Evolutionary conservation across 768 basidiomycete species (phyloP), one percentile per base, ranked within the genome.

Genomic region (Tricholoma bakamatsutake): DNA sequence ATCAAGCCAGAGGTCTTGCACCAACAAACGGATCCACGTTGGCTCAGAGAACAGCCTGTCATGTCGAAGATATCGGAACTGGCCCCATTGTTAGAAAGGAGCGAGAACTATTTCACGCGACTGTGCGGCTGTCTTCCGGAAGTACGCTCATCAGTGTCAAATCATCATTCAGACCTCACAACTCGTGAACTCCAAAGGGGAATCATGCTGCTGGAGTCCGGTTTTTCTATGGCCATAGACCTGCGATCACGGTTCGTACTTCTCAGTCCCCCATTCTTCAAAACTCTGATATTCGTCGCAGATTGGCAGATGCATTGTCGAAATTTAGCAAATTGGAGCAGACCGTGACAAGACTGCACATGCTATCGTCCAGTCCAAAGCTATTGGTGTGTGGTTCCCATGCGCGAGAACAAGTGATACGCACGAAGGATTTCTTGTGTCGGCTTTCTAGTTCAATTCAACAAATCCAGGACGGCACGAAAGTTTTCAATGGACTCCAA

Each of bases 121-220:
- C 71, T 95, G 8, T 76, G 79, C 31, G 79, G 79, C 7, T 70
- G 80, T 45, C 78, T 98, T 53, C 87, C 90, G 4, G 73, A 74
- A 5, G 73, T 98, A 28, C 77, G 90, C 45, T 72, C 73, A 5
- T 76, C 80, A 2, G 72, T 93, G 24, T 73, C 80, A 6, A 68
- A 76, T 46, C 96, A 98, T 68, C 90, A 94, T 65, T 66, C 77
- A 0, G 97, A 98, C 65, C 63, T 98, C 47, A 79, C 82, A 9
- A 93, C 91, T n/a, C 85, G 88, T 12, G 96, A 98, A 57, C 74
- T 98, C 15, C 87, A 87, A 64, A 80, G 92, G 58, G 90, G 87
- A 6, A 68, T 89, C 15, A 84, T 81, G 59, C 80, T 89, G 55
- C 76, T 93, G 4, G 93, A 98, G 68, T 92, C 87, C 40, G 79